Evolutionary conservation across 495 filamentous ascomycete species (phyloP).

Genomic region (Neurospora hispaniola): DNA sequence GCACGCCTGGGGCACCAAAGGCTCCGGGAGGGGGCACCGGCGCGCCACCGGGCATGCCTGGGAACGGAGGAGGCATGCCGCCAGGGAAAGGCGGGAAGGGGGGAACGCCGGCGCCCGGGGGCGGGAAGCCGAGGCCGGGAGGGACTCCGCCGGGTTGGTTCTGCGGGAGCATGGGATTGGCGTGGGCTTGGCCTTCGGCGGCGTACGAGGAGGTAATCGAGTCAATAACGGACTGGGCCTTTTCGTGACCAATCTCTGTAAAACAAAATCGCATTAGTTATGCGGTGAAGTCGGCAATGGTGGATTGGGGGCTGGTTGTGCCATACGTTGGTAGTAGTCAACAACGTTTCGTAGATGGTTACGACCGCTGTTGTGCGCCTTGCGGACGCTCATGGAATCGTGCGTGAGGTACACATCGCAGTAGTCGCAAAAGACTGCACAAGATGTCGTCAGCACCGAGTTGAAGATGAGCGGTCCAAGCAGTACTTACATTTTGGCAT

Average conservation of each 20-base stretch:
- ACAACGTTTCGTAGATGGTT: constrained; percentile 96
- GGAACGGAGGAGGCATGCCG: constrained; percentile 28
- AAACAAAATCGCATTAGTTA: constrained; percentile 1
- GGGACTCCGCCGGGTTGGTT: constrained; percentile 47
- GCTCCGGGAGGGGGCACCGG: constrained; percentile 30
- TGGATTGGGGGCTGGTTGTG: neutral
- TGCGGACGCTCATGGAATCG: constrained; percentile 98
- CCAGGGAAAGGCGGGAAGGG: constrained; percentile 16
- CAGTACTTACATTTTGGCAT: constrained; percentile 36
- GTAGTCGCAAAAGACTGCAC: constrained; percentile 70
- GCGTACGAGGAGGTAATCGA: constrained; percentile 91
- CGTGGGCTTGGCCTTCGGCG: constrained; percentile 76
- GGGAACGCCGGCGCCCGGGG: constrained; percentile 7
- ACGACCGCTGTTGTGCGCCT: constrained; percentile 91
- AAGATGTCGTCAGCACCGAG: constrained; percentile 7
- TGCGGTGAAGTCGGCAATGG: neutral
- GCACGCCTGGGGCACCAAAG: constrained; percentile 34
- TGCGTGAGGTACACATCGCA: constrained; percentile 99
- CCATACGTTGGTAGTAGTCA: constrained; percentile 92
- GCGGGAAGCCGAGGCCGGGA: constrained; percentile 22
- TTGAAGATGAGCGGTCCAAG: constrained; percentile 2
- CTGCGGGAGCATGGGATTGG: constrained; percentile 70
- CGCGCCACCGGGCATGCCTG: constrained; percentile 22
- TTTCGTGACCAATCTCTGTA: constrained; percentile 93
- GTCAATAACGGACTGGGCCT: constrained; percentile 96